phyloP scores from a whole-genome alignment of 257 asterid species.

The Solanum sitiens region DNA sequence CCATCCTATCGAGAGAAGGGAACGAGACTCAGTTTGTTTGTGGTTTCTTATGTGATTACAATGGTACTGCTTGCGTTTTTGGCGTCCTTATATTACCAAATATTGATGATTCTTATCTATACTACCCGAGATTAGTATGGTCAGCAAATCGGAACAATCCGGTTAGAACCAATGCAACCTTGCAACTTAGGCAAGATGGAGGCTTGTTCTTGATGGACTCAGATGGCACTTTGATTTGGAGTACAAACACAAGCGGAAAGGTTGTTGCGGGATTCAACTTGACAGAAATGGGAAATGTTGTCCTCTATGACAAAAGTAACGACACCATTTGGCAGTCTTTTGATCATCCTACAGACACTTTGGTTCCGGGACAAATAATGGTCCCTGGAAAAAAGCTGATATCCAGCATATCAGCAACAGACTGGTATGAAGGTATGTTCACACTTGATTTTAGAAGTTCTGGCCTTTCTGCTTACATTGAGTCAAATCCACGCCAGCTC shows the following conservation, averaged over 20 bases:
- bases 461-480: neutral
- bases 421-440: neutral
- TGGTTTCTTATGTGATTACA: neutral
- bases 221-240: neutral
- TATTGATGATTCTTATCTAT: neutral
- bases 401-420: neutral
- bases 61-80: neutral
- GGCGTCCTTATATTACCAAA: neutral
- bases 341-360: neutral
- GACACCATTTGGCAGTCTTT: neutral
- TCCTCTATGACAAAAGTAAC: neutral
- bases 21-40: neutral
- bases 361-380: neutral
- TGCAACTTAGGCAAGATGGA: neutral
- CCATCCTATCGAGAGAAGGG: neutral
- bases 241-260: neutral
- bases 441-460: neutral
- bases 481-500: neutral
- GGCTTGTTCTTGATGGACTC: neutral
- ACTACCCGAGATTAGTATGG: neutral
- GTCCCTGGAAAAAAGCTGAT: neutral
- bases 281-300: neutral
- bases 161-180: neutral
- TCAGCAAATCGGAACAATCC: constrained; percentile 4
- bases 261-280: neutral